Evolutionary conservation across 441 rosid species (phyloP), one percentile per base, ranked within the genome.

Genomic region (Biscutella auriculata): DNA sequence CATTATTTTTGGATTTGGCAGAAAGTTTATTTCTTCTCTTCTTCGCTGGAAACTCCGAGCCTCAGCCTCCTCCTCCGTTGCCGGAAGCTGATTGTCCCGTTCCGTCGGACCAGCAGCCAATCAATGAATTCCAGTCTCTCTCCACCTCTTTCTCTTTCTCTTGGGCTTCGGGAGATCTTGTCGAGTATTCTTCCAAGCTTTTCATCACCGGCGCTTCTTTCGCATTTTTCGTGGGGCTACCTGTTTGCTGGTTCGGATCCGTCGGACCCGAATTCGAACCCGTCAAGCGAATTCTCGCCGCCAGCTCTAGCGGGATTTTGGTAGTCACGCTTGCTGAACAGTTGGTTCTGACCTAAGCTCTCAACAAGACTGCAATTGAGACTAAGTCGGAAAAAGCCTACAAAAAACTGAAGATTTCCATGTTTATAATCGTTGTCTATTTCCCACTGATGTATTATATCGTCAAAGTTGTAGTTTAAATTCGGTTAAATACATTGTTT

Each of bases 191-290:
- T 35, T 72, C 84, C 0, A 73, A 95, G 5, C 41, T 88, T 69
- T 74, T 87, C 70, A 66, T 80, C 14, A 74, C 80, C 3, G 97
- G 97, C 1, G 84, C 82, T 53, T 78, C 95, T 42, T 87, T 88
- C 53, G 81, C 93, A 1, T 66, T 85, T 21, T 71, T 91, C 23
- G 34, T 91, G 2, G 98, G 88, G 6, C 68, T 88, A 12, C 94
- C 98, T 1, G 96, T 92, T 5, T 82, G 80, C 35, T 92, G 95
- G 98, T 82, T 81, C 35, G 93, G 95, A 21, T 74, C 87, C 5
- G 79, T 77, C 1, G 88, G 83, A 6, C 73, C 84, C 6, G 83
- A 81, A 28, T 65, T 53, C 19, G 95, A 88, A 57, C 91, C 95
- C 6, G 9, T 77, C 48, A 82, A 70, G 62, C 73, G 76, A 46